Conservation (phyloP, 2,329 filamentous ascomycete genomes). For the Botrytis byssoidea region DNA sequence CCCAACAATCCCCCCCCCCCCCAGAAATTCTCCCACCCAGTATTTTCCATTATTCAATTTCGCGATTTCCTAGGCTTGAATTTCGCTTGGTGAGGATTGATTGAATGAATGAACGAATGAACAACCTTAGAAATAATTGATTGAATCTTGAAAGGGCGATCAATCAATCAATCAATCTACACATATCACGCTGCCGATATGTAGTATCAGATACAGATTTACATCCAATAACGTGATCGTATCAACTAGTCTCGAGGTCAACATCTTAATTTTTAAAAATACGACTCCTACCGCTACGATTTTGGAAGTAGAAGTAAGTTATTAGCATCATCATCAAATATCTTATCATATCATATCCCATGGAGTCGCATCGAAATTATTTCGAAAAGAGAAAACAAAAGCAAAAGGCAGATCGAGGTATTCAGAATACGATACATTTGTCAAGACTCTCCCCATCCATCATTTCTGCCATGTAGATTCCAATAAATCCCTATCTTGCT, state of each 20-base stretch:
- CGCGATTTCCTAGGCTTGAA: not conserved
- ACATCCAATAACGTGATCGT: not conserved
- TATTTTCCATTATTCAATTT: too few relatives aligned
- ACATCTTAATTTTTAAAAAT: not conserved
- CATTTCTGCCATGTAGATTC: not conserved
- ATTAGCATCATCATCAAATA: not conserved
- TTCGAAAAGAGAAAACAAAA: not conserved
- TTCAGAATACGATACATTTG: not conserved
- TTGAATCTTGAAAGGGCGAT: not conserved
- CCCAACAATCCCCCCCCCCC: too few relatives aligned
- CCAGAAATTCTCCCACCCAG: too few relatives aligned
- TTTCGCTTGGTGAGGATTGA: not conserved
- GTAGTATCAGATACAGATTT: not conserved
- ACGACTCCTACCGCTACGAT: not conserved
- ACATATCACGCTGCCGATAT: not conserved
- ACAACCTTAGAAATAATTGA: too few relatives aligned
- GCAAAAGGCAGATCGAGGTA: not conserved
- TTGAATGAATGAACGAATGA: not conserved
- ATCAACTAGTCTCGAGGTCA: not conserved
- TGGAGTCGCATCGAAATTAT: accelerated
- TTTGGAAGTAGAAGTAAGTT: not conserved
- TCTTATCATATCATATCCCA: not conserved
- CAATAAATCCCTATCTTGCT: not conserved
- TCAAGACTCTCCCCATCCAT: not conserved
- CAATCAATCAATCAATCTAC: not conserved